Conservation (phyloP, 176 grass and related monocot species). For the Stipa capillata region DNA sequence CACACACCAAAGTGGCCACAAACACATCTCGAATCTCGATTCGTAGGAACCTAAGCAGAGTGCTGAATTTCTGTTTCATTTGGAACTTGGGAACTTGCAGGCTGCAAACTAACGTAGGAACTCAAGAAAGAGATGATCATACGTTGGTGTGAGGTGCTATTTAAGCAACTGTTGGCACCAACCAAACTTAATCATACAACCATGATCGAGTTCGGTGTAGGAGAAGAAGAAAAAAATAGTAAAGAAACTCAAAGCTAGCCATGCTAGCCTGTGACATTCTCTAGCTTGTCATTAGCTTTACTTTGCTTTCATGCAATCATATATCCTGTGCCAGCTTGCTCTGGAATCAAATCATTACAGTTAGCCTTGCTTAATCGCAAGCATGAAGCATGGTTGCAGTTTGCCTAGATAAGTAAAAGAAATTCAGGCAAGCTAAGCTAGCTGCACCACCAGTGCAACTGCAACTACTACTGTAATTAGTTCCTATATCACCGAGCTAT, state of each 20-base stretch:
- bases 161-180: slow-evolving; percentile 47
- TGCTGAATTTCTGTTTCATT: background rate
- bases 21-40: slow-evolving; percentile 11
- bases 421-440: background rate
- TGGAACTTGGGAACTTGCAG: slow-evolving; percentile 6
- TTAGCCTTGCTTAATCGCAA: background rate
- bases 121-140: slow-evolving; percentile 15
- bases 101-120: slow-evolving; percentile 1
- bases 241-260: slow-evolving; percentile 12
- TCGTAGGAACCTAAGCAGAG: background rate
- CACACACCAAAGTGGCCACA: slow-evolving; percentile 32
- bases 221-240: background rate
- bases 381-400: background rate
- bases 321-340: slow-evolving; percentile 15
- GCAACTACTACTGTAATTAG: background rate
- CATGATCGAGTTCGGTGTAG: slow-evolving; percentile 6
- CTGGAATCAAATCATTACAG: background rate
- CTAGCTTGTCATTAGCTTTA: slow-evolving; percentile 2
- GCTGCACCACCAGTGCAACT: background rate
- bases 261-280: slow-evolving; percentile 45
- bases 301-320: slow-evolving; percentile 31
- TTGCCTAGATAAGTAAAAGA: background rate
- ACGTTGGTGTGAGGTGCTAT: slow-evolving; percentile 24
- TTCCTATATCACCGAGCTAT: background rate
- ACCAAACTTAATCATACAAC: slow-evolving; percentile 43